phyloP scores from a whole-genome alignment of 805 yeast genomes.

The Pichia cephalocereana region DNA sequence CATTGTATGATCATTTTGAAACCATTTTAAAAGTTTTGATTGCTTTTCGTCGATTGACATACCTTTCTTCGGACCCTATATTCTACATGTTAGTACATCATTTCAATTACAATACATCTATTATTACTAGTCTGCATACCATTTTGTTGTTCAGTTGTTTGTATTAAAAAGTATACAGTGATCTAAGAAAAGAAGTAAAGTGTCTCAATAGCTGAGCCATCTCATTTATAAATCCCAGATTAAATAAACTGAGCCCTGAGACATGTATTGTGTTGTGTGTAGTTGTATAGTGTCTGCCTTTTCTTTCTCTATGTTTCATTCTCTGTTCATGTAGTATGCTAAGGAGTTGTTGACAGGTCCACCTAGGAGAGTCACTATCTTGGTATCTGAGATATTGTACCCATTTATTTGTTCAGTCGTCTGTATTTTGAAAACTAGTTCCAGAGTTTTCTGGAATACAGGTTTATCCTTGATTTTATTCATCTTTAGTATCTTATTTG shows the following conservation, averaged over 20 bases:
- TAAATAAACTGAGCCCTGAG: too few species aligned
- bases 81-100: constrained; percentile 1
- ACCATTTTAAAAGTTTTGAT: constrained; percentile 28
- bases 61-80: constrained; percentile 17
- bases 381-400: constrained; percentile 1
- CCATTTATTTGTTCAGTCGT: constrained; percentile 2
- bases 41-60: constrained; percentile 33
- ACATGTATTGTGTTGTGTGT: too few species aligned
- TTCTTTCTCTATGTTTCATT: too few species aligned
- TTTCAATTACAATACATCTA: too few species aligned
- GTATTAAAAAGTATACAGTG: too few species aligned
- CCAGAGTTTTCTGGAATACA: constrained; percentile 2
- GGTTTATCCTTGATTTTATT: constrained; percentile 9
- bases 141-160: too few species aligned
- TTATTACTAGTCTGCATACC: too few species aligned
- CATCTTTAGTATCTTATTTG: constrained; percentile 17
- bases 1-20: constrained; percentile 31
- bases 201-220: too few species aligned
- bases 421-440: constrained; percentile 5
- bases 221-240: too few species aligned
- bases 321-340: neutral
- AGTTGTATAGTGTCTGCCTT: too few species aligned
- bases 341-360: constrained; percentile 9
- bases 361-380: constrained; percentile 9
- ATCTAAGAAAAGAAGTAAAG: too few species aligned